phyloP scores from a whole-genome alignment of 768 basidiomycete genomes.

The Serendipita sp. region DNA sequence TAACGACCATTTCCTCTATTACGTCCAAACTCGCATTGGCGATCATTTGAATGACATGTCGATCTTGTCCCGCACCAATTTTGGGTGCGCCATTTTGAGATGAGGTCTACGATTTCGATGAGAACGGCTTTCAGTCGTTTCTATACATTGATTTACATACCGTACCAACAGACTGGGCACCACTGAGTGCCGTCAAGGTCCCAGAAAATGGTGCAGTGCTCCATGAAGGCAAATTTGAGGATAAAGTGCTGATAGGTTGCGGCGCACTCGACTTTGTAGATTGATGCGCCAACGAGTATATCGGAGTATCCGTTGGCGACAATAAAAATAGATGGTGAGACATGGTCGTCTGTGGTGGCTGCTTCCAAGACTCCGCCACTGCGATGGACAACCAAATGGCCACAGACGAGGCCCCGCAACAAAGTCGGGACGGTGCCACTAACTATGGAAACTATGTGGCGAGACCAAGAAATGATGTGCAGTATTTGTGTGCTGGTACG shows the following conservation, averaged over 20 bases:
- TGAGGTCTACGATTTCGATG: slow-evolving; percentile 25
- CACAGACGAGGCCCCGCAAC: background rate
- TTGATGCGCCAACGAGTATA: slow-evolving; percentile 70
- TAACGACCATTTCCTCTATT: slow-evolving; percentile 82
- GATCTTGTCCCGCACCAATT: slow-evolving; percentile 68
- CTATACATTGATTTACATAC: background rate
- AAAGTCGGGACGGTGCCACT: background rate
- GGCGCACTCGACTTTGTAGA: slow-evolving; percentile 53
- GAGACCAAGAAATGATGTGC: slow-evolving; percentile 38
- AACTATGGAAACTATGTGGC: background rate
- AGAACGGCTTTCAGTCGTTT: background rate
- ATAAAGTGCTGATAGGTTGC: slow-evolving; percentile 45
- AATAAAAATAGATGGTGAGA: slow-evolving; percentile 76
- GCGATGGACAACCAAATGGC: slow-evolving; percentile 1
- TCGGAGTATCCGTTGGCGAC: slow-evolving; percentile 72
- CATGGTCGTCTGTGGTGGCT: slow-evolving; percentile 26
- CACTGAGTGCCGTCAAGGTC: slow-evolving; percentile 71
- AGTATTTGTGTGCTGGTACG: slow-evolving; percentile 75
- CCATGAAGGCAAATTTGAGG: slow-evolving; percentile 76
- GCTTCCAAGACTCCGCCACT: background rate
- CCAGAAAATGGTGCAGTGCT: slow-evolving; percentile 84
- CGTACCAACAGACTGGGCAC: slow-evolving; percentile 46
- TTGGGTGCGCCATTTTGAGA: slow-evolving; percentile 38
- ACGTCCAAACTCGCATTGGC: slow-evolving; percentile 92
- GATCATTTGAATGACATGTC: slow-evolving; percentile 97